These are phyloP conservation scores for Daldinia decipiens DNA, from an alignment of 495 filamentous ascomycete species.

Conservation along the genomic window DNA sequence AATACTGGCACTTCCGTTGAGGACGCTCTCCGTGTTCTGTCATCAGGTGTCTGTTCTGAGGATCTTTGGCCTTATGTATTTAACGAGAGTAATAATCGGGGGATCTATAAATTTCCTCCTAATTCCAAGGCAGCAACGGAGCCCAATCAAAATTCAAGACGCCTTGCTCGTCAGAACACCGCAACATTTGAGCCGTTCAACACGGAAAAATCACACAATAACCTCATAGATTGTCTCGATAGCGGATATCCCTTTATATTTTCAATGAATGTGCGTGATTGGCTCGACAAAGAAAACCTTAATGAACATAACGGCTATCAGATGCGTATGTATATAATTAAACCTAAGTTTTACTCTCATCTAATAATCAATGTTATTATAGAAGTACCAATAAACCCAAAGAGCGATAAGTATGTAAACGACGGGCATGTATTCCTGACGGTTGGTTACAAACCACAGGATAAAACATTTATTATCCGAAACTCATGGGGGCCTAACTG, in stretches of 20 bases:
- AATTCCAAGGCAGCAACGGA: neutral
- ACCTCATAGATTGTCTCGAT: neutral
- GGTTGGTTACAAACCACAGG: neutral
- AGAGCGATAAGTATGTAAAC: too few species aligned
- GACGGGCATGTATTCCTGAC: neutral
- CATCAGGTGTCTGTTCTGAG: neutral
- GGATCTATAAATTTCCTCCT: neutral
- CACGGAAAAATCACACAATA: neutral
- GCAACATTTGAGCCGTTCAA: neutral
- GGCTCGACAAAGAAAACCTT: neutral
- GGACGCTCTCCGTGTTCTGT: neutral
- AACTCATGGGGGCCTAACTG: neutral
- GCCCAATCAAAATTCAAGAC: neutral
- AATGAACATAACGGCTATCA: neutral
- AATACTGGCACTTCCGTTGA: neutral
- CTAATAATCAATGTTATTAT: neutral
- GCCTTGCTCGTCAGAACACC: neutral
- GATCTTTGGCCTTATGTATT: neutral
- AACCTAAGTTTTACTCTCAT: neutral
- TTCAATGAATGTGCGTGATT: neutral
- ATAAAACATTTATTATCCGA: neutral
- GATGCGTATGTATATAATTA: neutral
- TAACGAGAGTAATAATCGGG: neutral
- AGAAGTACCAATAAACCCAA: neutral
- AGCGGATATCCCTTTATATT: neutral